Evolutionary conservation across 176 grass and related monocot species (phyloP).

Genomic region (Calamus simplicifolius): DNA sequence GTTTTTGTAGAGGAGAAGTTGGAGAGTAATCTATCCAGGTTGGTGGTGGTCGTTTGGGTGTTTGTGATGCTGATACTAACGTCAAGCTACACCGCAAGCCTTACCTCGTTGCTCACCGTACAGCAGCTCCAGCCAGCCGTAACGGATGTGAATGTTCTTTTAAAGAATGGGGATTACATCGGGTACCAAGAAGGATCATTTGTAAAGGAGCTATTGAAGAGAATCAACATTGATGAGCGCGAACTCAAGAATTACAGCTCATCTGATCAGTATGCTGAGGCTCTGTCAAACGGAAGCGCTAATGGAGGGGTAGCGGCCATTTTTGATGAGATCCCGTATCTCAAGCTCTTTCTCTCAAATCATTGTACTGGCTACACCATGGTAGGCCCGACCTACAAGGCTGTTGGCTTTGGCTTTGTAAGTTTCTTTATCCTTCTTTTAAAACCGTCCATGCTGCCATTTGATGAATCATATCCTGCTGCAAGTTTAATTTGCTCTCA

Average conservation of each 20-base stretch:
- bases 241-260: constrained; percentile 42
- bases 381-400: constrained; percentile 53
- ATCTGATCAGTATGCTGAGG: constrained; percentile 32
- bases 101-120: constrained; percentile 76
- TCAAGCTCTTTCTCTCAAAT: constrained; percentile 58
- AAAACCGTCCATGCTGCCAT: background rate
- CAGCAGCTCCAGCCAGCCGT: constrained; percentile 70
- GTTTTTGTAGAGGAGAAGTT: constrained; percentile 70
- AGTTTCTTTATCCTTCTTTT: background rate
- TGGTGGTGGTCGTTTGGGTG: constrained; percentile 70
- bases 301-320: constrained; percentile 58
- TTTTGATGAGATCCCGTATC: constrained; percentile 84
- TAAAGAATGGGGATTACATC: constrained; percentile 24
- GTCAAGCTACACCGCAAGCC: constrained; percentile 72
- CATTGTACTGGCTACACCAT: constrained; percentile 51
- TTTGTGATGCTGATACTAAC: constrained; percentile 85
- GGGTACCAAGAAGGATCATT: constrained; percentile 69
- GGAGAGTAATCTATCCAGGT: constrained; percentile 75
- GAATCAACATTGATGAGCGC: constrained; percentile 16
- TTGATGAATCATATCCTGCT: no score
- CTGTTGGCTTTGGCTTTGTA: constrained; percentile 75
- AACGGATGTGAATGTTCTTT: constrained; percentile 45
- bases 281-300: constrained; percentile 36
- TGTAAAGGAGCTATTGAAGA: constrained; percentile 13
- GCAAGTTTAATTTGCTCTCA: no score